phyloP scores from a whole-genome alignment of 352 stramenopile species.

The Plasmopara viticola region DNA sequence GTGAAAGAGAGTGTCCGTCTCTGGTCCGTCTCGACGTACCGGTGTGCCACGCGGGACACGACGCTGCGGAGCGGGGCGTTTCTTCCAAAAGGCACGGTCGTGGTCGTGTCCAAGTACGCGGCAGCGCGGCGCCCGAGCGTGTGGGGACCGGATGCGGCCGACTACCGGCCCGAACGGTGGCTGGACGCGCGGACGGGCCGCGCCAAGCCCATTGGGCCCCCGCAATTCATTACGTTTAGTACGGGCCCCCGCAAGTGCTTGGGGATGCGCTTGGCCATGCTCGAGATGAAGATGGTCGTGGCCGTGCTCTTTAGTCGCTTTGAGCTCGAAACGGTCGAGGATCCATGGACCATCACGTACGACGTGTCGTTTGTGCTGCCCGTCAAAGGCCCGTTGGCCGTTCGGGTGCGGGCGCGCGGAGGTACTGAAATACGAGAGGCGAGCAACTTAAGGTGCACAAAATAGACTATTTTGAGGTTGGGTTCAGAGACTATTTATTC shows the following conservation, averaged over 20 bases:
- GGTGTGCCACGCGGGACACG: constrained; percentile 19
- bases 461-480: too few species aligned
- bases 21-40: constrained; percentile 19
- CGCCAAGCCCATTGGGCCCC: constrained; percentile 16
- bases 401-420: constrained; percentile 10
- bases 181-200: constrained; percentile 33
- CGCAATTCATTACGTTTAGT: constrained; percentile 52
- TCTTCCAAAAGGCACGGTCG: constrained; percentile 30
- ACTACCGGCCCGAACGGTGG: constrained; percentile 41
- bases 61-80: constrained; percentile 53
- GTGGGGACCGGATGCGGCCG: constrained; percentile 44
- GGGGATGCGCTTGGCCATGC: constrained; percentile 42
- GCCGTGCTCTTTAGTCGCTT: constrained; percentile 37
- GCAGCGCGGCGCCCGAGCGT: constrained; percentile 31
- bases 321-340: constrained; percentile 22
- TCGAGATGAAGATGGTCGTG: constrained; percentile 43
- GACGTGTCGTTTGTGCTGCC: constrained; percentile 29
- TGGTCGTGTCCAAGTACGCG: constrained; percentile 46
- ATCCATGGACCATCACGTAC: constrained; percentile 33
- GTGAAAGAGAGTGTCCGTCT: constrained; percentile 63
- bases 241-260: constrained; percentile 49
- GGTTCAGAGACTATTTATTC: not conserved
- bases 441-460: too few species aligned
- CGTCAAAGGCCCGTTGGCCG: constrained; percentile 29
- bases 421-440: not conserved